Percentiles rank a stretch among this genome's conserved stretches.
phyloP scores from a whole-genome alignment of 139 green algal genomes.

The Chlamydomonas sphaeroides region DNA sequence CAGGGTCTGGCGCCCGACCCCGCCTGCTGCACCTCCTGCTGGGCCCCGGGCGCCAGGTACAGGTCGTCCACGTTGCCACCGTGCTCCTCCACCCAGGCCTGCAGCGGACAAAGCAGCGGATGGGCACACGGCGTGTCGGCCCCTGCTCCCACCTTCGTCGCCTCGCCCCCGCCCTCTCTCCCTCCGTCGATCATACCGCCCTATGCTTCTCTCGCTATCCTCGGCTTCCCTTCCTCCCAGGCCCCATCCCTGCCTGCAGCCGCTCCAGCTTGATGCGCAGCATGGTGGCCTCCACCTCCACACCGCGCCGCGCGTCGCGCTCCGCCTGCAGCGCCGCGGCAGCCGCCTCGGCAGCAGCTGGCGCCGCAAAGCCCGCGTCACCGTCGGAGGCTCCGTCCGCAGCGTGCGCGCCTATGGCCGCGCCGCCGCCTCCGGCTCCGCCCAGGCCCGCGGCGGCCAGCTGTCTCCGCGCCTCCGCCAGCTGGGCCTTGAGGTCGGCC shows the following conservation, averaged over 20 bases:
- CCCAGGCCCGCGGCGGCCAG: constrained; percentile 12
- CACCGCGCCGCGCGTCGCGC: not conserved
- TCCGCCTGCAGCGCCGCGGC: constrained; percentile 9
- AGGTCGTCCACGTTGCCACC: constrained; percentile 8
- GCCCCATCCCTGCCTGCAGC: no score
- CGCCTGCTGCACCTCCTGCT: not conserved
- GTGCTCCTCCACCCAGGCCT: constrained; percentile 25
- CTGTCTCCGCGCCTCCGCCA: constrained; percentile 49
- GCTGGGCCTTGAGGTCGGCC: constrained; percentile 77
- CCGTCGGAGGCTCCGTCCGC: no score
- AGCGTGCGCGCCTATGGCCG: no score
- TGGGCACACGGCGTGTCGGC: no score
- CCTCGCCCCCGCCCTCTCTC: no score
- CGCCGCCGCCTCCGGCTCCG: no score
- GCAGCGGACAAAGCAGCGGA: no score
- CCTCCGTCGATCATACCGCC: no score
- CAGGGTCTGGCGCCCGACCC: no score
- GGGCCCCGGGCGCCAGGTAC: not conserved
- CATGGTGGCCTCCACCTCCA: constrained; percentile 28
- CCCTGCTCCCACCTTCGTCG: no score
- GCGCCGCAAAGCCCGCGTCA: not conserved
- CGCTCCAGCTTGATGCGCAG: constrained; percentile 8
- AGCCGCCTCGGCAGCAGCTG: not conserved
- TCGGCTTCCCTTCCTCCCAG: no score
- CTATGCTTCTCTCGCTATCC: no score